phyloP scores from a whole-genome alignment of 495 filamentous ascomycete genomes.

The Aspergillus heteromorphus region DNA sequence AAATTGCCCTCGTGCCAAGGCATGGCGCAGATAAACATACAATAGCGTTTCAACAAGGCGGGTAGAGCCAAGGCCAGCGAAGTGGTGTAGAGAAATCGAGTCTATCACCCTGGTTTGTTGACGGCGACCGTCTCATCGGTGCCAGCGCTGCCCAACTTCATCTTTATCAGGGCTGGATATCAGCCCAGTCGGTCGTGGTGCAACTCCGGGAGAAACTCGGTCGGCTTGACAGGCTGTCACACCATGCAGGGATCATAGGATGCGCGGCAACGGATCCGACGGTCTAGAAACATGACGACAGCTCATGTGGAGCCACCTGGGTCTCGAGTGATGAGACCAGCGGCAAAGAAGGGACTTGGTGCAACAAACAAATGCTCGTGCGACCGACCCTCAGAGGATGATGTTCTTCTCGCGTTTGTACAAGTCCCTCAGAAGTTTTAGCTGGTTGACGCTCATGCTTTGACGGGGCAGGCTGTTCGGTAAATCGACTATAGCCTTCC shows the following conservation, averaged over 20 bases:
- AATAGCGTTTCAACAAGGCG: not conserved
- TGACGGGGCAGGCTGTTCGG: slow-evolving; percentile 48
- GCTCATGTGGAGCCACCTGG: not conserved
- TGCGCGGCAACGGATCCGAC: not conserved
- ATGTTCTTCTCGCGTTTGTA: slow-evolving; percentile 57
- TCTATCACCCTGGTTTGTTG: not conserved
- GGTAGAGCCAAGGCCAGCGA: not conserved
- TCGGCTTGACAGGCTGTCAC: not conserved
- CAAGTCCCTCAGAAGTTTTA: slow-evolving; percentile 55
- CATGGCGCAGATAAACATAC: not conserved
- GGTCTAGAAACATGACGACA: not conserved
- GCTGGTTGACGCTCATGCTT: slow-evolving; percentile 50
- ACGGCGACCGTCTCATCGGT: not conserved
- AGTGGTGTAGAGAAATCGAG: not conserved
- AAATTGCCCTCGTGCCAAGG: not conserved
- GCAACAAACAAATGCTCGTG: not conserved
- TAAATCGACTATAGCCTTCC: slow-evolving; percentile 61
- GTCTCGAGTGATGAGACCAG: not conserved
- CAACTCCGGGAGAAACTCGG: not conserved
- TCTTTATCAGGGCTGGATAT: not conserved
- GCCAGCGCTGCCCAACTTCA: not conserved
- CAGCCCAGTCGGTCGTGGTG: not conserved
- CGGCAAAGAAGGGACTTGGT: not conserved
- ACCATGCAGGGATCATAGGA: not conserved
- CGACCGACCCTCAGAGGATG: slow-evolving; percentile 42